These are phyloP conservation scores for Scleromitrula shiraiana DNA, from an alignment of 2,329 filamentous ascomycete species.

Conservation along the genomic window DNA sequence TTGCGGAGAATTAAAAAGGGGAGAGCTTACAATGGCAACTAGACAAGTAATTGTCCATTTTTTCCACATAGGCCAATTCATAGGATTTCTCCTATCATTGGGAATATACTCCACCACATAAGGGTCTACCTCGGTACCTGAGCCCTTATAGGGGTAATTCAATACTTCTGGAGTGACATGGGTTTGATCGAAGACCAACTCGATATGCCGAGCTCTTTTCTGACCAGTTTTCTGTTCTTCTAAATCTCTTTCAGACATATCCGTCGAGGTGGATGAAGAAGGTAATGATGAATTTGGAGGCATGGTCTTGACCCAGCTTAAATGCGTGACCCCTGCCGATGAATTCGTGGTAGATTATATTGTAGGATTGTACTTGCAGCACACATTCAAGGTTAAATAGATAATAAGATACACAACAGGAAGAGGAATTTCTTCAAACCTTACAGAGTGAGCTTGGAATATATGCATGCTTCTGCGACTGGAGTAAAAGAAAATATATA, in stretches of 20 bases:
- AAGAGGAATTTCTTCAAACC: too few species aligned
- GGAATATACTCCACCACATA: constrained; percentile 37
- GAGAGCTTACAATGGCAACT: constrained; percentile 34
- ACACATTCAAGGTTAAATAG: too few species aligned
- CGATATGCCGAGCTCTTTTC: constrained; percentile 29
- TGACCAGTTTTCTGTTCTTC: constrained; percentile 15
- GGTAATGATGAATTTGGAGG: constrained; percentile 8
- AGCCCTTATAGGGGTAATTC: constrained; percentile 33
- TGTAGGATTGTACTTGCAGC: too few species aligned
- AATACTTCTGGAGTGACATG: constrained; percentile 38
- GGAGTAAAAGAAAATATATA: too few species aligned
- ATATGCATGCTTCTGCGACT: too few species aligned
- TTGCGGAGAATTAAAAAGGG: neutral
- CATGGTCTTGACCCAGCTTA: neutral
- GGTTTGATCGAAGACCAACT: constrained; percentile 38
- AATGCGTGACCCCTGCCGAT: constrained; percentile 1
- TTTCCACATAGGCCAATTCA: constrained; percentile 28
- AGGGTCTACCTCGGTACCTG: constrained; percentile 35
- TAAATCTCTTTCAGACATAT: constrained; percentile 12
- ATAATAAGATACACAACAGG: too few species aligned
- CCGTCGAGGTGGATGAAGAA: constrained; percentile 11
- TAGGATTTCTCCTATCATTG: constrained; percentile 35
- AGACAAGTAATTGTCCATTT: constrained; percentile 36
- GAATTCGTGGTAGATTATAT: neutral
- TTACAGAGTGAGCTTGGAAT: too few species aligned